These are phyloP conservation scores for Cucurbitaria berberidis DNA, from an alignment of 2,329 filamentous ascomycete genomes.

Conservation along the genomic window DNA sequence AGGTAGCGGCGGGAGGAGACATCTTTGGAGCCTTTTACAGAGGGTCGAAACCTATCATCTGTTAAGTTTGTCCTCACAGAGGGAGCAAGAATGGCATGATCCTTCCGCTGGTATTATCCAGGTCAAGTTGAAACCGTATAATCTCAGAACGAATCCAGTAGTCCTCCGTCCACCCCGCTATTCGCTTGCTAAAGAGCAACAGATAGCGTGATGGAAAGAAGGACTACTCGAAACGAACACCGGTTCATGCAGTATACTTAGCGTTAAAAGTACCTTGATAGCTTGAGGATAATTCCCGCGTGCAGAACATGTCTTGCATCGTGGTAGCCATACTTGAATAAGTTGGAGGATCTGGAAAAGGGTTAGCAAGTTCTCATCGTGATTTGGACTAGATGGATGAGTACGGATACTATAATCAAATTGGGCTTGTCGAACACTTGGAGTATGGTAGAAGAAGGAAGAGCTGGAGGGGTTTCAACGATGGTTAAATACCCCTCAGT, in stretches of 20 bases:
- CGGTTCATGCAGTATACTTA: slow-evolving; percentile 53
- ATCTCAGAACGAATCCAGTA: slow-evolving; percentile 70
- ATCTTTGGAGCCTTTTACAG: slow-evolving; percentile 56
- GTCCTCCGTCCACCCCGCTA: slow-evolving; percentile 3
- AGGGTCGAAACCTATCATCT: slow-evolving; percentile 37
- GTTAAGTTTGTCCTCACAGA: slow-evolving; percentile 36
- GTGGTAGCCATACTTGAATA: slow-evolving; percentile 39
- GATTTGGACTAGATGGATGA: slow-evolving; percentile 10
- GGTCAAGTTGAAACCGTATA: slow-evolving; percentile 96
- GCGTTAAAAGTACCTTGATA: slow-evolving; percentile 48
- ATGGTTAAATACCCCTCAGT: slow-evolving; percentile 27
- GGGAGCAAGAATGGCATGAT: slow-evolving; percentile 76
- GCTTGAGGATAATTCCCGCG: slow-evolving; percentile 44
- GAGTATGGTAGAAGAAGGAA: slow-evolving; percentile 1
- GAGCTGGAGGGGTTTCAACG: slow-evolving; percentile 1
- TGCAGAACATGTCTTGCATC: slow-evolving; percentile 39
- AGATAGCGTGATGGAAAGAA: slow-evolving; percentile 4
- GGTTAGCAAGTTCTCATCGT: slow-evolving; percentile 25
- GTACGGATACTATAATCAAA: slow-evolving; percentile 24
- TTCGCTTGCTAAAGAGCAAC: slow-evolving; percentile 1
- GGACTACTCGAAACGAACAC: slow-evolving; percentile 44
- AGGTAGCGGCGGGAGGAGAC: slow-evolving; percentile 75
- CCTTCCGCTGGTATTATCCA: slow-evolving; percentile 99
- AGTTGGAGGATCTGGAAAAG: slow-evolving; percentile 18
- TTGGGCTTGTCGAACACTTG: neutral